A percentile compares a stretch with the other conserved stretches of the same genome.
Conservation (phyloP, 139 green algal genomes). For the Chlorella sp. region DNA sequence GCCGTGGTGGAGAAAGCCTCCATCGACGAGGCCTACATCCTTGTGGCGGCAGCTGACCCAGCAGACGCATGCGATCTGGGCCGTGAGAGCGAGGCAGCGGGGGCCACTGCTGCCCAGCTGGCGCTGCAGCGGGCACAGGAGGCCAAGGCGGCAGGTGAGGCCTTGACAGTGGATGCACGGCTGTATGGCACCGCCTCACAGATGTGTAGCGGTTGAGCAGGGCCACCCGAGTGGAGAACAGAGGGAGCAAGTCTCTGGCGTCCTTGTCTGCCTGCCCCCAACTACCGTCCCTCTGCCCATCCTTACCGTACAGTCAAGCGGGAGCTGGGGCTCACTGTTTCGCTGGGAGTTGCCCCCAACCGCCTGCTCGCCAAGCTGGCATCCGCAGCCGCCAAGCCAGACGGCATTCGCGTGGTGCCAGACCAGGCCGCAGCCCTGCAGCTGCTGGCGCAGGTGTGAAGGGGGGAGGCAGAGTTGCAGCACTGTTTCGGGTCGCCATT, state of each 20-base stretch:
- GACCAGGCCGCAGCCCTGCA: conserved; percentile 12
- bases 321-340: conserved; percentile 56
- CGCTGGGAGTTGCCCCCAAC: conserved; percentile 65
- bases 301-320: background rate
- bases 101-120: background rate
- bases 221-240: no score
- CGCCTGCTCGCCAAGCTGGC: conserved; percentile 78
- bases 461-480: background rate
- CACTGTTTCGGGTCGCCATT: conserved; percentile 4
- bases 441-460: conserved; percentile 7
- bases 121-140: conserved; percentile 24
- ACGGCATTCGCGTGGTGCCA: conserved; percentile 56
- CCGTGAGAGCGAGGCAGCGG: background rate
- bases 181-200: no score
- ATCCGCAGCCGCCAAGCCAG: conserved; percentile 63
- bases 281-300: no score
- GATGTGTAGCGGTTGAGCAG: no score
- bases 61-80: background rate
- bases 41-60: background rate
- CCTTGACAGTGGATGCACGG: no score
- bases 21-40: conserved; percentile 77
- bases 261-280: no score
- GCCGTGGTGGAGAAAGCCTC: conserved; percentile 64
- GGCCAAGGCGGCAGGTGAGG: conserved; percentile 17
- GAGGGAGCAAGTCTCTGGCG: no score